Evolutionary conservation across 768 basidiomycete genomes (phyloP).

Genomic region (Symmetrospora coprosmae): DNA sequence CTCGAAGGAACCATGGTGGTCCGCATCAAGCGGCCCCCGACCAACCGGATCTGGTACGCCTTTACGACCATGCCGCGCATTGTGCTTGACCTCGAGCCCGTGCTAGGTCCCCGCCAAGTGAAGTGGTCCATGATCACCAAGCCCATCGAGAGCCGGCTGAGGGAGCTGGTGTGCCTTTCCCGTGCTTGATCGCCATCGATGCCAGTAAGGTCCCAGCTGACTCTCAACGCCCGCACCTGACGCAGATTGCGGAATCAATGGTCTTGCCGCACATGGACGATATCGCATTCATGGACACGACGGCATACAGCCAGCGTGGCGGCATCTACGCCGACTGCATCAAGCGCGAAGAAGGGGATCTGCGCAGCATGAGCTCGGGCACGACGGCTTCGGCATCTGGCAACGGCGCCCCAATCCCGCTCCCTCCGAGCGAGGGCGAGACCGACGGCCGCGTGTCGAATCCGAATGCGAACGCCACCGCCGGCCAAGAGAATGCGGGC

Average conservation of each 20-base stretch:
- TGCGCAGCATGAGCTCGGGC: not conserved
- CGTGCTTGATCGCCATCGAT: not conserved
- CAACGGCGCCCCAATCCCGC: too few species aligned
- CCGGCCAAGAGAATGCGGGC: not conserved
- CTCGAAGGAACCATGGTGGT: constrained; percentile 80
- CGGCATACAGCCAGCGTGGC: constrained; percentile 52
- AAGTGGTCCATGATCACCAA: constrained; percentile 84
- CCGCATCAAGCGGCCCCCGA: constrained; percentile 76
- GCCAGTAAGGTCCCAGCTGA: too few species aligned
- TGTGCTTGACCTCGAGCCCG: constrained; percentile 76
- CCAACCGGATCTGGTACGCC: constrained; percentile 80
- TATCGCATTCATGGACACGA: constrained; percentile 82
- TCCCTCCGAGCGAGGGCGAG: too few species aligned
- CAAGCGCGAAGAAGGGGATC: constrained; percentile 33
- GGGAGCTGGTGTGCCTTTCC: constrained; percentile 52
- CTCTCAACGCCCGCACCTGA: not conserved
- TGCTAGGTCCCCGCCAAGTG: constrained; percentile 85
- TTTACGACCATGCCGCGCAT: constrained; percentile 82
- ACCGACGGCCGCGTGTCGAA: not conserved
- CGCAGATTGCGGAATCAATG: constrained; percentile 77
- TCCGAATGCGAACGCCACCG: not conserved
- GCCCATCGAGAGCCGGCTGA: constrained; percentile 74
- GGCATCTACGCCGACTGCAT: constrained; percentile 81
- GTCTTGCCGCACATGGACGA: constrained; percentile 98
- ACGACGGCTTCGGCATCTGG: not conserved